Evolutionary conservation across 352 stramenopile species (phyloP).

Genomic region (Globisporangium heterothallicum): DNA sequence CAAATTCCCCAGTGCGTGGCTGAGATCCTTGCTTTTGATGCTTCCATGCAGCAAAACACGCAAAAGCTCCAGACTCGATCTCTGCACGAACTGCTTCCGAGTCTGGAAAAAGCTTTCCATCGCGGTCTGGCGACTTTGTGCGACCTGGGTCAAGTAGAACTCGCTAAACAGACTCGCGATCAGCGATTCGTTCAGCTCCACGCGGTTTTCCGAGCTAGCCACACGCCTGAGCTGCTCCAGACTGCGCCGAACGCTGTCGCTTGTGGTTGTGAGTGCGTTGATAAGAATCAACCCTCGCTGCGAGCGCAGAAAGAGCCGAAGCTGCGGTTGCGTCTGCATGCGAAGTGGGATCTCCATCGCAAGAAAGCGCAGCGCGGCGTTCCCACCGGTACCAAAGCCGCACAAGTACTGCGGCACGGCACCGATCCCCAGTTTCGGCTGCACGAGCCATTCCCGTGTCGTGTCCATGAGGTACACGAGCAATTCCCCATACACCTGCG

Average conservation of each 20-base stretch:
- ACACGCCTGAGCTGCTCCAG: slow-evolving; percentile 14
- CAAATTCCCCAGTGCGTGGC: slow-evolving; percentile 25
- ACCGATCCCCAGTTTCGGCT: slow-evolving; percentile 60
- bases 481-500: slow-evolving; percentile 37
- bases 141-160: slow-evolving; percentile 53
- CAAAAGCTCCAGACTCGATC: slow-evolving; percentile 22
- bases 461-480: slow-evolving; percentile 43
- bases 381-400: slow-evolving; percentile 52
- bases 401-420: slow-evolving; percentile 63
- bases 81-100: slow-evolving; percentile 41
- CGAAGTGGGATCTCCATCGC: slow-evolving; percentile 37
- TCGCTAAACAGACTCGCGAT: slow-evolving; percentile 46
- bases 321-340: slow-evolving; percentile 1
- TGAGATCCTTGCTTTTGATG: slow-evolving; percentile 35
- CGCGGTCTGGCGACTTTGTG: slow-evolving; percentile 29
- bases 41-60: slow-evolving; percentile 34
- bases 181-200: slow-evolving; percentile 50
- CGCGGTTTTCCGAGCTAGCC: slow-evolving; percentile 14
- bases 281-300: slow-evolving; percentile 53
- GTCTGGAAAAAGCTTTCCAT: slow-evolving; percentile 51
- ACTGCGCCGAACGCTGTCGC: slow-evolving; percentile 16
- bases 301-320: slow-evolving; percentile 34
- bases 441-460: slow-evolving; percentile 63
- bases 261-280: slow-evolving; percentile 31
- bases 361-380: slow-evolving; percentile 44